phyloP scores from a whole-genome alignment of 805 yeast species.

The Metschnikowia peoriensis region DNA sequence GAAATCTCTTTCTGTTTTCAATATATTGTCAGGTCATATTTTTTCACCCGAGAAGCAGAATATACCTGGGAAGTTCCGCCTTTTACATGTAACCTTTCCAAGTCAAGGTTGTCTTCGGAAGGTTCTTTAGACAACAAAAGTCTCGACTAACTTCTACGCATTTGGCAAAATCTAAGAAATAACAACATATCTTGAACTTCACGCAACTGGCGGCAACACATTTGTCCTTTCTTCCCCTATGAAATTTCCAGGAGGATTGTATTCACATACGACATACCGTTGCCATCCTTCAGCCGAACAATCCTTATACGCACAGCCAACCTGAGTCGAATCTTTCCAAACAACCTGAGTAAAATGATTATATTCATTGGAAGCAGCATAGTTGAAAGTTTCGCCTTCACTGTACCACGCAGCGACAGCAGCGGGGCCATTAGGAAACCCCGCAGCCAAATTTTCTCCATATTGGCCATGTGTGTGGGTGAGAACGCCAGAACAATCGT shows the following conservation, averaged over 20 bases:
- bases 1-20: no score
- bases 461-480: slow-evolving; percentile 38
- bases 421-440: slow-evolving; percentile 27
- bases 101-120: no score
- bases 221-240: slow-evolving; percentile 28
- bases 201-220: slow-evolving; percentile 23
- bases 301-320: slow-evolving; percentile 34
- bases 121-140: no score
- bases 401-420: slow-evolving; percentile 42
- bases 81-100: no score
- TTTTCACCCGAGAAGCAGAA: no score
- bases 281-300: slow-evolving; percentile 33
- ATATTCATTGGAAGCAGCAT: slow-evolving; percentile 24
- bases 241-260: slow-evolving; percentile 34
- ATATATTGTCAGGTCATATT: no score
- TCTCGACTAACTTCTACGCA: no score
- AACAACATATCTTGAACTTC: no score
- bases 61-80: no score
- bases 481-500: slow-evolving; percentile 37
- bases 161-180: no score
- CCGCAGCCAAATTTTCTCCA: slow-evolving; percentile 44
- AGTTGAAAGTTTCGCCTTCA: slow-evolving; percentile 33
- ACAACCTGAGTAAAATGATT: slow-evolving; percentile 34
- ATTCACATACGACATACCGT: slow-evolving; percentile 23
- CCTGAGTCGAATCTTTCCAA: slow-evolving; percentile 29